Conservation (phyloP, 805 yeast genomes). For the Cyberlindnera subsufficiens region DNA sequence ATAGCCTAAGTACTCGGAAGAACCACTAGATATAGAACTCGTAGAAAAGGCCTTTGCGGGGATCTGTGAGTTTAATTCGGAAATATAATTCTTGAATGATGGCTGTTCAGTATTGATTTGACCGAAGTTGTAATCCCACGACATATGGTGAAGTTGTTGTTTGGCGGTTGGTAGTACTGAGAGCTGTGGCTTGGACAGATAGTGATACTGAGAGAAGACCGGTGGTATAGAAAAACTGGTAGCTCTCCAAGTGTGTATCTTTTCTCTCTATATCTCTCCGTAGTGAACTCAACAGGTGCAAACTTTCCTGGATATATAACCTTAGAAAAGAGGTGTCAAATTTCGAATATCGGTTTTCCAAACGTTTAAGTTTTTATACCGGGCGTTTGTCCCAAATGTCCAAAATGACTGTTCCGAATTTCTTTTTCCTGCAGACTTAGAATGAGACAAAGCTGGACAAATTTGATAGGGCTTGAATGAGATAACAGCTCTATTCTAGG, state of each 20-base stretch:
- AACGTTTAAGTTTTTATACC: not conserved
- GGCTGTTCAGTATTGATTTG: not conserved
- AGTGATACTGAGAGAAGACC: too few relatives aligned
- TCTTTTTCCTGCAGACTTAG: too few relatives aligned
- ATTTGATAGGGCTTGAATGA: too few relatives aligned
- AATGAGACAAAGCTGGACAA: too few relatives aligned
- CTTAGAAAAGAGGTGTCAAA: not conserved
- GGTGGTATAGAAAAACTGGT: too few relatives aligned
- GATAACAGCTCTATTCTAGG: too few relatives aligned
- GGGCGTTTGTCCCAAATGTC: not conserved
- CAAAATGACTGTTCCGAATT: too few relatives aligned
- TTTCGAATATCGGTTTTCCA: not conserved
- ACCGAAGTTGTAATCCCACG: slow-evolving; percentile 16
- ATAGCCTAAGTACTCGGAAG: slow-evolving; percentile 3
- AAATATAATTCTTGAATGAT: not conserved
- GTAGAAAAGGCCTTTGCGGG: not conserved
- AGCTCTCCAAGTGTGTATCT: too few relatives aligned
- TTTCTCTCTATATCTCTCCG: too few relatives aligned
- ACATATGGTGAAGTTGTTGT: slow-evolving; percentile 7
- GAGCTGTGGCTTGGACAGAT: not conserved
- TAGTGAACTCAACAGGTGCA: not conserved
- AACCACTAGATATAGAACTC: slow-evolving; percentile 8
- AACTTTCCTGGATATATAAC: not conserved
- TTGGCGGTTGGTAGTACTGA: not conserved
- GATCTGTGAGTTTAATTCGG: slow-evolving; percentile 3